phyloP scores from a whole-genome alignment of 371 early-diverging fungal genomes.

The Mucor velutinosus region DNA sequence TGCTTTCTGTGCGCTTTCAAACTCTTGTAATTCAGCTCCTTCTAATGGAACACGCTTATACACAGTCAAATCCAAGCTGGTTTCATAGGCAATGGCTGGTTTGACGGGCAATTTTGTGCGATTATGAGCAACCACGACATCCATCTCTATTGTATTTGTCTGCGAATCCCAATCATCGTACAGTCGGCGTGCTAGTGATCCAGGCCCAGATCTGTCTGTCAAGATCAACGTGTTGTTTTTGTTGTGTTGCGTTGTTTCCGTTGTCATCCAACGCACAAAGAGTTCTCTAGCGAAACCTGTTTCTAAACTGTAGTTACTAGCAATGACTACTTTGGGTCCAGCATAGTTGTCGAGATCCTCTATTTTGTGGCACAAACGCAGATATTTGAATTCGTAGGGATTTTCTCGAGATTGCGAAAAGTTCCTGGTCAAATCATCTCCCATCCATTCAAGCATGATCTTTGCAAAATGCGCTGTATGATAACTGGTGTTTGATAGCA shows the following conservation, averaged over 20 bases:
- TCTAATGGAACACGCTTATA: constrained; percentile 76
- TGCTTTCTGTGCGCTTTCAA: constrained; percentile 61
- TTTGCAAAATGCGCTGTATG: constrained; percentile 82
- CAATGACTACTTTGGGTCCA: constrained; percentile 85
- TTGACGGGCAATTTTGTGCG: constrained; percentile 36
- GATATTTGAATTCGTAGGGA: constrained; percentile 89
- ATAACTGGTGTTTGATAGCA: constrained; percentile 77
- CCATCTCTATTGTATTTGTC: constrained; percentile 11
- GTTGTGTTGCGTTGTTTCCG: not conserved
- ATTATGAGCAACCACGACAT: not conserved
- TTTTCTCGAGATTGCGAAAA: constrained; percentile 78
- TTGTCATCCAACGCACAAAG: constrained; percentile 70
- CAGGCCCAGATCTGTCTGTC: constrained; percentile 76
- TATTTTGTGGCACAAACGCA: constrained; percentile 67
- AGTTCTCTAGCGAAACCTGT: constrained; percentile 82
- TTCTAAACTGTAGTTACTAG: constrained; percentile 76
- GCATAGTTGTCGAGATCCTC: constrained; percentile 73
- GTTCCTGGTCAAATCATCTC: constrained; percentile 71
- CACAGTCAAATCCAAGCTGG: constrained; percentile 39
- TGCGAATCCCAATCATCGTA: constrained; percentile 70
- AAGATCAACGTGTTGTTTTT: constrained; percentile 70
- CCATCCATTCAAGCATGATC: constrained; percentile 97
- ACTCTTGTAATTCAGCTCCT: constrained; percentile 83
- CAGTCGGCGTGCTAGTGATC: constrained; percentile 70
- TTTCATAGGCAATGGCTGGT: constrained; percentile 54